Evolutionary conservation across 2,329 filamentous ascomycete genomes (phyloP).

Genomic region (Chaetothyriales sp.): DNA sequence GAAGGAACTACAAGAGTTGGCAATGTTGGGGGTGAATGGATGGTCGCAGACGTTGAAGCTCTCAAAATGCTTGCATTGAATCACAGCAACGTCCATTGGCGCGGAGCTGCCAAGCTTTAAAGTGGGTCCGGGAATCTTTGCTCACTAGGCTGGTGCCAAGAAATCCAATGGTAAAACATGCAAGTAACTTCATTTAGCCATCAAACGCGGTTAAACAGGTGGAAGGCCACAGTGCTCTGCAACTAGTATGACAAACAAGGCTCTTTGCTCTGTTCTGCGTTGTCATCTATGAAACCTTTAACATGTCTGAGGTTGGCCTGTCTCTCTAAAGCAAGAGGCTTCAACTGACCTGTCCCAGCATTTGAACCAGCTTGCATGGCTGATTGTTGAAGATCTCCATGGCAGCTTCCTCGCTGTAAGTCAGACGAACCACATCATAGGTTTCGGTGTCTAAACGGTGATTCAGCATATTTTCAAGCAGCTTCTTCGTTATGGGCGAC

Average conservation of each 20-base stretch:
- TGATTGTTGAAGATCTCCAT: conserved; percentile 76
- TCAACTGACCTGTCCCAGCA: conserved; percentile 2
- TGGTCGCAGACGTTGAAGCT: neutral
- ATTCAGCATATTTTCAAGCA: conserved; percentile 66
- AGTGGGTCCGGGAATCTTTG: neutral
- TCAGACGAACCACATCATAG: conserved; percentile 10
- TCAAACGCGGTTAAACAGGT: neutral
- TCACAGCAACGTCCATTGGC: neutral
- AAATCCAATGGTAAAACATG: neutral
- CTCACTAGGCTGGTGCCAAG: neutral
- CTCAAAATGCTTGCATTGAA: neutral
- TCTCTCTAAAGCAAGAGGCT: conserved; percentile 1
- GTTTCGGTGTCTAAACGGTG: conserved; percentile 3
- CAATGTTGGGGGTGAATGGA: neutral
- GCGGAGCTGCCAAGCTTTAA: neutral
- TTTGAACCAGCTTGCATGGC: conserved; percentile 73
- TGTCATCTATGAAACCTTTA: neutral
- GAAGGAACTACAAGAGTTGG: neutral
- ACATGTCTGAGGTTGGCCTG: neutral
- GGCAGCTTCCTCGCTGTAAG: conserved; percentile 84
- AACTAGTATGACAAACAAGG: neutral
- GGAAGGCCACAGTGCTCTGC: neutral
- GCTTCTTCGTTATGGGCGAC: conserved; percentile 64
- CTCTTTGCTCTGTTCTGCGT: neutral
- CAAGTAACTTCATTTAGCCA: neutral